Base-by-base conservation (phyloP, 192 early-diverging fungal genomes). In the Coemansia sp. region DNA sequence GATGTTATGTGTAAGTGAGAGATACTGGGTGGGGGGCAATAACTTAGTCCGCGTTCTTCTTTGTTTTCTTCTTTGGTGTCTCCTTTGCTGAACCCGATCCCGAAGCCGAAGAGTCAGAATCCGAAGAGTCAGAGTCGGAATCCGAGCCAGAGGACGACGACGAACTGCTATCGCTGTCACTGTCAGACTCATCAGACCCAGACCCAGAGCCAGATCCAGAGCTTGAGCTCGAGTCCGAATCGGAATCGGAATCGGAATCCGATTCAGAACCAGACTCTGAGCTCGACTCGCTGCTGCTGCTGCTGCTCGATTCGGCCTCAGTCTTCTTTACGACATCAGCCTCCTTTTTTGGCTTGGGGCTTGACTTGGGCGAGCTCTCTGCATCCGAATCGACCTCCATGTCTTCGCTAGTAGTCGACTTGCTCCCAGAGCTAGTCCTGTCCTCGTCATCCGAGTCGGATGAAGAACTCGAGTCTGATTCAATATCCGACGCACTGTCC, bases 1-100 rank as follows among this genome's bases (percentile, higher is more conserved):
- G 52, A 32, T 57, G 53, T 57, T 53, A 32, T 57, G 30, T 33
- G 53, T 52, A 7, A 23, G 49, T 14, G 46, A 4, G 19, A 21
- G 44, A 7, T n/a, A n/a, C 30, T 53, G 50, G 50, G 19, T 6
- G 5, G 23, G 19, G 32, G 37, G 32, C 32, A 35, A 57, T 32
- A 30, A 33, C 30, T 32, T 35, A 53, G 33, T 17, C 39, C 67
- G 26, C 26, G 26, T 26, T 26, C 26, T 26, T 17, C 39, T 64
- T 69, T 62, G 2, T 32, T 35, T 32, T 35, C 26, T 77, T 82
- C 66, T 76, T 75, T 66, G 70, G 49, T 14, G 66, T 66, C 40
- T 66, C 52, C 23, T 69, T 70, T 17, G 66, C 67, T 13, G 78
- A 72, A n/a, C 38, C 42, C 43, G 72, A 57, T 14, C 44, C 59